Evolutionary conservation across 257 asterid species (phyloP), one percentile per base, ranked within the genome.

Genomic region (Nicotiana benthamiana): DNA sequence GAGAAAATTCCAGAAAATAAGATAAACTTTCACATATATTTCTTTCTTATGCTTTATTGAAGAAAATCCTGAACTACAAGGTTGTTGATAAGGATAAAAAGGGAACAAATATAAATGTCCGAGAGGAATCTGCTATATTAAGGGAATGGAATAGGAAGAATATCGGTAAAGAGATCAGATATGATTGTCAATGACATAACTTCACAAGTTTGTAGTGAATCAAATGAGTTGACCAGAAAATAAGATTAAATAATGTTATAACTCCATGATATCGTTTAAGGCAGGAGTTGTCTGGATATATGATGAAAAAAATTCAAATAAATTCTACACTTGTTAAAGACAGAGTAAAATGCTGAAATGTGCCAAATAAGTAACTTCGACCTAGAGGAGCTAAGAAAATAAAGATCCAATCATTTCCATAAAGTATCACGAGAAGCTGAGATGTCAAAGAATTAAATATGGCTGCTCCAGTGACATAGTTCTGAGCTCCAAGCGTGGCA

Each of bases 101-200:
- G 1, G 22, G 34, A 46, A 46, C 18, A 43, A 30, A 20, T 22
- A 36, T 20, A 34, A 67, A 11, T 40, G 59, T 70, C 59, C 24
- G 15, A 70, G 26, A 22, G 77, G 59, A 70, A 70, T 30, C 59
- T 70, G 59, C 59, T 3, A 12, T 43, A 70, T 32, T 70, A 12
- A 6, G 20, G 34, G 32, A 43, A 74, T 48, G 43, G 43, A 74
- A 74, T 46, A 74, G 78, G 78, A 48, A 48, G 24, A 51, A 74
- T 46, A 74, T 24, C 1, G 61, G 78, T 48, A 48, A 22, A 24
- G 9, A 74, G 10, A 74, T 74, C 16, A 24, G 78, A 24, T 43
- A 70, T 48, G 43, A 74, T 26, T 74, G 43, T 74, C 79, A 74
- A 48, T 74, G 78, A 2, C 62, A 48, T 74, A 74, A 74, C 61